phyloP scores from a whole-genome alignment of 371 early-diverging fungal species.

The Dinochytrium kinnereticum region DNA sequence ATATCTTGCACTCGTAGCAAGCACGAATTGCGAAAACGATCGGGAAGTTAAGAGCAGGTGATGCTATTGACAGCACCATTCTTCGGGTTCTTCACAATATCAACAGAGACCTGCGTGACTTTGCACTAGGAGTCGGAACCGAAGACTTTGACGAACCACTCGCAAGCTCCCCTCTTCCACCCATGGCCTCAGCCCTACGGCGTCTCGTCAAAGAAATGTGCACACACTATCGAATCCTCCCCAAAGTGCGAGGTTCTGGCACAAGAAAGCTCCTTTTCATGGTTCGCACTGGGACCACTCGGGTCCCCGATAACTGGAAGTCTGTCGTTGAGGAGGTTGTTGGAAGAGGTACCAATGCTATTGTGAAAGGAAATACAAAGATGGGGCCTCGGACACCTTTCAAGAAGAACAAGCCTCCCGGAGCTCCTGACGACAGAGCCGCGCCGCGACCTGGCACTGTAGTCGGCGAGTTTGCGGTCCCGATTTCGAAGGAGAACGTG shows the following conservation, averaged over 20 bases:
- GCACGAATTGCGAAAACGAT: conserved; percentile 19
- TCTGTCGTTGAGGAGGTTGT: conserved; percentile 24
- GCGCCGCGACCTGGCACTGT: conserved; percentile 58
- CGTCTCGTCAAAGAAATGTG: conserved; percentile 31
- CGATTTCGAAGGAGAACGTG: conserved; percentile 69
- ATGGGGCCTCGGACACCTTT: background rate
- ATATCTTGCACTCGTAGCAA: conserved; percentile 8
- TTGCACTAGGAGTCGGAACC: conserved; percentile 8
- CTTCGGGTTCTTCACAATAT: conserved; percentile 20
- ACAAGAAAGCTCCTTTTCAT: conserved; percentile 8
- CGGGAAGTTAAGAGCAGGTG: conserved; percentile 14
- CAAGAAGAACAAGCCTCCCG: conserved; percentile 25
- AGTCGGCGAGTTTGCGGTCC: conserved; percentile 70
- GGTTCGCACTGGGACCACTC: conserved; percentile 22
- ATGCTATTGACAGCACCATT: conserved; percentile 21
- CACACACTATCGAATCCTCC: conserved; percentile 25
- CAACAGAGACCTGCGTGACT: conserved; percentile 29
- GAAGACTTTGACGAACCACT: background rate
- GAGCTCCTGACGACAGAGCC: conserved; percentile 37
- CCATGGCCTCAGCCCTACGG: conserved; percentile 45
- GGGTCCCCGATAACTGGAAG: conserved; percentile 36
- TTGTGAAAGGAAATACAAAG: conserved; percentile 23
- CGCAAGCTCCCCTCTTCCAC: conserved; percentile 21
- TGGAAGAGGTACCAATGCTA: background rate
- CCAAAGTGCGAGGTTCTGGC: conserved; percentile 27